Percentiles rank a stretch among this genome's conserved stretches.
These are phyloP conservation scores for Raffaelea arxii DNA, from an alignment of 2,329 filamentous ascomycete genomes.

Conservation along the genomic window DNA sequence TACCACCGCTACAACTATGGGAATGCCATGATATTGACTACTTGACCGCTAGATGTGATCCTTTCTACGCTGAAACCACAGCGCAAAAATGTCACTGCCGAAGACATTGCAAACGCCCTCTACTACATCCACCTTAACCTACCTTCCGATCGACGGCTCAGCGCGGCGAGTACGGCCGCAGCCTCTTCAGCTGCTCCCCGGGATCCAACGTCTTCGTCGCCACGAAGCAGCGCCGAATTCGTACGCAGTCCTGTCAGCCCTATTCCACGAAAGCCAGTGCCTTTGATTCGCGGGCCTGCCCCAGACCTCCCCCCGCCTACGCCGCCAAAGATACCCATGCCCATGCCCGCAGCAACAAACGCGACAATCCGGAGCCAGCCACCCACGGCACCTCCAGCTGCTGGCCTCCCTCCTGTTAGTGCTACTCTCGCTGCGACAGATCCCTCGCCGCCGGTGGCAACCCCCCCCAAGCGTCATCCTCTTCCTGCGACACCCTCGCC, in stretches of 20 bases:
- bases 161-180: conserved; percentile 15
- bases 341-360: not conserved
- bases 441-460: not conserved
- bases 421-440: not conserved
- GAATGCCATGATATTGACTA: not conserved
- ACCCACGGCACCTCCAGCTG: not conserved
- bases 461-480: not conserved
- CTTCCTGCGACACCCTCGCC: not conserved
- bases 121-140: conserved; percentile 83
- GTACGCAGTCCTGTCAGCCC: conserved; percentile 12
- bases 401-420: not conserved
- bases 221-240: not conserved
- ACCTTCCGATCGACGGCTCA: conserved; percentile 43
- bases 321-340: not conserved
- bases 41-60: conserved; percentile 60
- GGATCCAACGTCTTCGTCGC: not conserved
- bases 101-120: conserved; percentile 77
- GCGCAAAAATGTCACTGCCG: conserved; percentile 75
- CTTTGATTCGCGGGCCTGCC: conserved; percentile 17
- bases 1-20: not conserved
- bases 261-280: conserved; percentile 45
- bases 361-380: not conserved
- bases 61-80: conserved; percentile 85
- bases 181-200: conserved; percentile 31
- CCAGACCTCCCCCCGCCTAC: not conserved